A percentile compares a stretch with the other conserved stretches of the same genome.
Conservation (phyloP, 2,329 filamentous ascomycete genomes). For the Sphaerulina vaccinii region DNA sequence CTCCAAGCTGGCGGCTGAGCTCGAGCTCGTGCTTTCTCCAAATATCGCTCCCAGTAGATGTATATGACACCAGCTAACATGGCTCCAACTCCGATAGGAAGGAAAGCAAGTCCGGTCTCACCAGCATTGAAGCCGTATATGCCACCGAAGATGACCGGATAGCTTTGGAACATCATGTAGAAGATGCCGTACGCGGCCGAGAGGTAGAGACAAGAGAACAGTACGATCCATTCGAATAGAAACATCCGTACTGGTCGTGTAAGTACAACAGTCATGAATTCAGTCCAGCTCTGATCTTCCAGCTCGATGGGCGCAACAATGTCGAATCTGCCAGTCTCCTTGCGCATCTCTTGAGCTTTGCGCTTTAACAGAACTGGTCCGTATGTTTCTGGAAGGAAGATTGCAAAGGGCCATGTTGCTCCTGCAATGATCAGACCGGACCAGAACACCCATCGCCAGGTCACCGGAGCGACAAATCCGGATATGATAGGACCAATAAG, state of each 20-base stretch:
- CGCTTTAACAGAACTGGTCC: constrained; percentile 45
- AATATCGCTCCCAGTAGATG: constrained; percentile 62
- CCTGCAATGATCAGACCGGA: constrained; percentile 68
- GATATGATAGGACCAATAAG: constrained; percentile 65
- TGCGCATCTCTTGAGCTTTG: constrained; percentile 59
- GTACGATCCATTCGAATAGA: constrained; percentile 69
- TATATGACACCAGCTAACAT: constrained; percentile 60
- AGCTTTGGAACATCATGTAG: constrained; percentile 76
- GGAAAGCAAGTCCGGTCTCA: constrained; percentile 64
- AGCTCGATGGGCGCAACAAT: constrained; percentile 64
- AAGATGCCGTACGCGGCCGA: constrained; percentile 62
- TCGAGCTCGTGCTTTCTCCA: constrained; percentile 51
- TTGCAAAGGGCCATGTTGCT: constrained; percentile 57
- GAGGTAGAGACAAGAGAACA: constrained; percentile 68
- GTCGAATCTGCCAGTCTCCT: constrained; percentile 51
- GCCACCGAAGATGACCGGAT: constrained; percentile 62
- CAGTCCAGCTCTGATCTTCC: constrained; percentile 54
- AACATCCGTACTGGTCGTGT: constrained; percentile 73
- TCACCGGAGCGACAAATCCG: constrained; percentile 60
- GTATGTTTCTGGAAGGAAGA: constrained; percentile 59
- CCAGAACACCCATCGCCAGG: constrained; percentile 72
- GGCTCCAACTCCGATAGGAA: constrained; percentile 66
- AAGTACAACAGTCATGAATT: constrained; percentile 67
- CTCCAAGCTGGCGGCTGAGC: constrained; percentile 55
- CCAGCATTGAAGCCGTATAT: constrained; percentile 65